Percentiles rank a stretch among this genome's conserved stretches.
Conservation (phyloP, 768 basidiomycete genomes). For the Phylloporus rhodoxanthus region DNA sequence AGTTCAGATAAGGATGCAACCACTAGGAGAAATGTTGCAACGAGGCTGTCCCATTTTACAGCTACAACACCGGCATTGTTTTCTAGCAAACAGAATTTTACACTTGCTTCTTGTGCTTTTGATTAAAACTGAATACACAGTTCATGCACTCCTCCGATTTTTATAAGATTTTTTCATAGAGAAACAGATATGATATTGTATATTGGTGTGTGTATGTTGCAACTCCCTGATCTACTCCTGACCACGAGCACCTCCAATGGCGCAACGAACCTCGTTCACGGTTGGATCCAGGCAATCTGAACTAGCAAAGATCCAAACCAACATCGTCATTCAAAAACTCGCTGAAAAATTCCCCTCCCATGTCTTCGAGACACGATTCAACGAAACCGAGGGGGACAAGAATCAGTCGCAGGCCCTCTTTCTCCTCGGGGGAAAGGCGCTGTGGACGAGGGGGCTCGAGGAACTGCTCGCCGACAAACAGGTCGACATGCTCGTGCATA, state of each 20-base stretch:
- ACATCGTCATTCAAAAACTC: slow-evolving; percentile 66
- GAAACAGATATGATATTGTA: too few relatives aligned
- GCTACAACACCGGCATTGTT: too few relatives aligned
- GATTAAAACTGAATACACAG: too few relatives aligned
- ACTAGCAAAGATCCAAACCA: slow-evolving; percentile 87
- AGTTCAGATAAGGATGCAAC: too few relatives aligned
- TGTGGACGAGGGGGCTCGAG: slow-evolving; percentile 98
- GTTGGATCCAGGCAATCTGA: slow-evolving; percentile 85
- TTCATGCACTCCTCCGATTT: too few relatives aligned
- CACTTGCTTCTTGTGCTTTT: too few relatives aligned
- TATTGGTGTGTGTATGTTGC: too few relatives aligned
- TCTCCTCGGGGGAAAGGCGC: slow-evolving; percentile 80
- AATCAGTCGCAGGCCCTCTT: slow-evolving; percentile 88
- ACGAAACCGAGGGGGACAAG: slow-evolving; percentile 78
- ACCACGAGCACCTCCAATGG: slow-evolving; percentile 10
- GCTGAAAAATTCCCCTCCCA: slow-evolving; percentile 47
- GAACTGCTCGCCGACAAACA: slow-evolving; percentile 63
- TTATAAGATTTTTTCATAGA: too few relatives aligned
- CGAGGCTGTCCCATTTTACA: too few relatives aligned
- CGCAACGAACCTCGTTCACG: slow-evolving; percentile 45
- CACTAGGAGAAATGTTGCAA: too few relatives aligned
- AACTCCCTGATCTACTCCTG: too few relatives aligned
- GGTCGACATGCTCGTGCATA: slow-evolving; percentile 92
- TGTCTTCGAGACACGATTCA: slow-evolving; percentile 49
- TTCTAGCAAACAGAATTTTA: too few relatives aligned